Base-by-base conservation (phyloP, 140 eudicot genomes). In the Oenanthe javanica region DNA sequence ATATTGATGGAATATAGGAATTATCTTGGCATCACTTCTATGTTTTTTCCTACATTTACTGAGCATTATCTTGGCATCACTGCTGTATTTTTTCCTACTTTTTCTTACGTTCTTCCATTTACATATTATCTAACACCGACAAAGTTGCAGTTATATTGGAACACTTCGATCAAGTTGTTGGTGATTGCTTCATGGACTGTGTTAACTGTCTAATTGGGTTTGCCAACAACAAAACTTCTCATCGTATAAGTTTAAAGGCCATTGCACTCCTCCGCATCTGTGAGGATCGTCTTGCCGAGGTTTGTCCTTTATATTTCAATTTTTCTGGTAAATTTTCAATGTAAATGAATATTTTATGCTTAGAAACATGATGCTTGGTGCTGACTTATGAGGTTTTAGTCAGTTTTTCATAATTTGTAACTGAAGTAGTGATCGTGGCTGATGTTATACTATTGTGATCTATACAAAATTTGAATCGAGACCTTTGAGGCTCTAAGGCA, bases 211-310 rank as follows among this genome's bases (percentile, higher is more conserved):
- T 95, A 81, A 95, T 95, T 86, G 97, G 99, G 67, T 95, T 95
- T 91, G 98, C 99, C 82, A 95, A 92, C 89, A 95, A 95, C 83
- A 95, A 92, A 83, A 89, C 86, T 80, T 95, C 99, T 79, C 97
- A 86, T 77, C 93, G 98, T 70, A 95, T 95, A 82, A 95, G 99
- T 82, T 89, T 95, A 84, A 95, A 95, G 90, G 99, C 99, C 73
- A 95, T 95, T 63, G 99, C 99, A 52, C 97, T 95, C 79, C 94
- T 95, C 73, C 99, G 99, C 79, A 95, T 95, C 66, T 95, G 99
- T 74, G 99, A 95, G 85, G 99, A 95, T 81, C 96, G 99, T 78
- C 97, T 95, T 82, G 99, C 99, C 40, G 99, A 95, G 99, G 99
- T 95, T 83, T 82, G 88, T 82, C 76, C 81, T 75, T 63, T 47